Evolutionary conservation across 768 basidiomycete species (phyloP), one percentile per base, ranked within the genome.

Genomic region (Pleurotus pulmonarius): DNA sequence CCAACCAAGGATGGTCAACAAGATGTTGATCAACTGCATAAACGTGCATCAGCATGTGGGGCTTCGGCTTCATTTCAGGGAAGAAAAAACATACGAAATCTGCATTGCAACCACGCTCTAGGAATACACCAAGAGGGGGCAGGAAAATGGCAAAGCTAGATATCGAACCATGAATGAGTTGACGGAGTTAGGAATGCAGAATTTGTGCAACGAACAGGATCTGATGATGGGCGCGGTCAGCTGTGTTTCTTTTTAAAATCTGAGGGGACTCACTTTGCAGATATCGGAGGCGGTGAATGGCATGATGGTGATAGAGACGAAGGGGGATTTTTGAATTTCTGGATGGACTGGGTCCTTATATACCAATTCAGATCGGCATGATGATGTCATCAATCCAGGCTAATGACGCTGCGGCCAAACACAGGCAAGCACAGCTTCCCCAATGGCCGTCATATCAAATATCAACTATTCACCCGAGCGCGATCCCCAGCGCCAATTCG

Each of bases 101-200:
- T 18, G 81, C 83, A 37, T 76, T 74, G 67, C 92, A 94, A 22
- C 94, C 94, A 53, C 90, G 81, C 74, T 95, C 92, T 22, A 95
- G 73, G 74, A 94, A 93, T 22, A 96, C 94, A 56, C 87, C 92
- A 2, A 96, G 67, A 57, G 94, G 94, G 8, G 92, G 91, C 12
- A 92, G 63, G 67, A 92, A 62, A 71, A 92, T 77, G 58, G 90
- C 90, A 55, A 84, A 63, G 58, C 80, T 61, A 60, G 75, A 73
- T 83, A 88, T 61, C 47, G 46, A 20, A 52, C 29, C 29, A 55
- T 15, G 34, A 60, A n/a, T 44, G 15, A 55, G 59, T 39, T 58
- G 26, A 9, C 46, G 49, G 71, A 61, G 55, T 26, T 18, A 34
- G 20, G 3, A 22, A 4, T 38, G 44, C 29, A 45, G 40, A 20